Evolutionary conservation across 805 yeast genomes (phyloP), one percentile per base, ranked within the genome.

Genomic region (Ogataea chonburiensis): DNA sequence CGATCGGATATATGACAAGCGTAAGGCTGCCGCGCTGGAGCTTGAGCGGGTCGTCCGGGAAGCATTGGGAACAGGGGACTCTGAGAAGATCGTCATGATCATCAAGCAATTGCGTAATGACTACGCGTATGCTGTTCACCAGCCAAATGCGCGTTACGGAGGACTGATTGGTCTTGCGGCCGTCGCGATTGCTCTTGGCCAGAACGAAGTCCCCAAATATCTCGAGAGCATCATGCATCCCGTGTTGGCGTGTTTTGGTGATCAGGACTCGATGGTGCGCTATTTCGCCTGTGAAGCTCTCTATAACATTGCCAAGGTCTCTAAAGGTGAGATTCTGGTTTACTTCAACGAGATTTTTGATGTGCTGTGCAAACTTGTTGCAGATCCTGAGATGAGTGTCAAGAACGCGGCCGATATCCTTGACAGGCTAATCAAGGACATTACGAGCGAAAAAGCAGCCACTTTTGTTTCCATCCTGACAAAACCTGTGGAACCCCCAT

Each of bases 131-230:
- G 76, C 96, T 25, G 75, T 84, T 38, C 85, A 89, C 67, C 80
- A 86, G 63, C 79, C 96, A 34, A 71, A 84, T 70, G 86, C 95
- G 5, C 75, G 96, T 50, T 89, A 88, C 68, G 98, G 98, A 12
- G 97, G 98, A 0, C 70, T 91, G 26, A 91, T 95, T 47, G 98
- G 98, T 0, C 66, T 93, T 13, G 98, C 98, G 5, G 95, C 96
- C 9, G 93, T 88, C 4, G 88, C 96, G 0, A 89, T 93, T 38
- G 98, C 98, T 0, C 63, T 93, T 19, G 97, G 98, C 2, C 72
- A 74, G 25, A 77, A 77, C 48, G 91, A 89, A 31, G 86, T 93
- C 22, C 93, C 96, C 0, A 67, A 68, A 38, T 91, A 86, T 52
- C 62, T 93, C 31, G 93, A 86, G 41, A 85, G 79, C 35, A 88